Base-by-base conservation (phyloP, 2,329 filamentous ascomycete genomes). In the Xylariaceae sp. region DNA sequence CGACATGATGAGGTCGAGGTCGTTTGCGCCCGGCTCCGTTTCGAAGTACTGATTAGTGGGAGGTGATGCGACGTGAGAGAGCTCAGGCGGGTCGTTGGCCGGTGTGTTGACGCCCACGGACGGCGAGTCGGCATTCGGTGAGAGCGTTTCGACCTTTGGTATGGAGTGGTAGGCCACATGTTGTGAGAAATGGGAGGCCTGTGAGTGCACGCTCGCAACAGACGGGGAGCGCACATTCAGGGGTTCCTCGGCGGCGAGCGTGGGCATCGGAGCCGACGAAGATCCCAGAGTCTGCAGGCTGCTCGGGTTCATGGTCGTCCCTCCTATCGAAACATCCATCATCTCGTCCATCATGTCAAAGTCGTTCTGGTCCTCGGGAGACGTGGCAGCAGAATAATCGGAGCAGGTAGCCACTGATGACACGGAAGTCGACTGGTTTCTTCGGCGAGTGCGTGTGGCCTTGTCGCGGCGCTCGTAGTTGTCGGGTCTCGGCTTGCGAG, bases 31-130 rank as follows among this genome's bases (percentile, higher is more conserved):
- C 47, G 75, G 72, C 48, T 80, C 77, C 59, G 76, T 69, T 48
- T 80, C 75, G 65, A 80, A 82, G 69, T 77, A 80, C 50, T 73
- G 76, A n/a, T 69, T 4, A 77, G 73, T 34, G 80, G 80, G 3
- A 1, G 83, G 82, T 23, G 83, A 85, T 11, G 82, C 82, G 18
- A 82, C 83, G 61, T 82, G 79, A n/a, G 83, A 85, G 35, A 86
- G 78, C 61, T 82, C 82, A 1, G 83, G 83, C 3, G 82, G 82
- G 2, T 83, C 83, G 71, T 80, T 82, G 71, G 79, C 82, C 58
- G 80, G 77, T 71, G 81, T 82, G 15, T 72, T 70, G 3, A 73
- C 70, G 68, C 79, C 82, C 72, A 80, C 83, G 41, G 67, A 66
- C 5, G 69, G 66, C 5, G 67, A 67, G 3, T 54, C 55, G 37